A percentile compares a stretch with the other conserved stretches of the same genome.
Evolutionary conservation across 208 protist species (phyloP).

Genomic region (Leishmania lainsoni): DNA sequence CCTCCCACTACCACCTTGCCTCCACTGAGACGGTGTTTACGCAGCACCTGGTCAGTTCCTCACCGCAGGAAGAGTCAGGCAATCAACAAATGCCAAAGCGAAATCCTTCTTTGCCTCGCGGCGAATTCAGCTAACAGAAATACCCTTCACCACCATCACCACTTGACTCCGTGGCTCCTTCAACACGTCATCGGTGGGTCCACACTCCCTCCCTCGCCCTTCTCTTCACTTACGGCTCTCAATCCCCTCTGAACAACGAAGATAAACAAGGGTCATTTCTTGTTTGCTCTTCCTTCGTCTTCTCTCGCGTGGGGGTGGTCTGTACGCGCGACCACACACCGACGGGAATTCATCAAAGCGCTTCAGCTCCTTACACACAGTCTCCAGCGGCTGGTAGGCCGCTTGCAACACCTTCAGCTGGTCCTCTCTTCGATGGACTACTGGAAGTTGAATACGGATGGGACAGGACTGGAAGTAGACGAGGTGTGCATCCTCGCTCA

Average conservation of each 20-base stretch:
- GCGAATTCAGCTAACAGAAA: background rate
- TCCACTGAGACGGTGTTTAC: background rate
- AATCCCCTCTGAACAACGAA: background rate
- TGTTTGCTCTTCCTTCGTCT: background rate
- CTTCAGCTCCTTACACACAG: background rate
- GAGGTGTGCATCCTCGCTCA: conserved; percentile 61
- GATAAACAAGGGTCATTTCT: background rate
- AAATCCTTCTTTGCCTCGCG: background rate
- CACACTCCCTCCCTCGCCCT: background rate
- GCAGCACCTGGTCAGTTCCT: background rate
- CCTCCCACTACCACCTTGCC: background rate
- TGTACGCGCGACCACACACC: background rate
- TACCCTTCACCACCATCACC: too few relatives aligned
- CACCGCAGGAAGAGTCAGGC: background rate
- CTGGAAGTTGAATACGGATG: conserved; percentile 45
- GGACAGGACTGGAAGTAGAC: conserved; percentile 31
- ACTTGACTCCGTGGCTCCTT: too few relatives aligned
- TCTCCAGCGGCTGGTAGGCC: background rate
- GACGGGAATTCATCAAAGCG: background rate
- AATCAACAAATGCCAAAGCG: background rate
- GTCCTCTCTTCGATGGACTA: conserved; percentile 45
- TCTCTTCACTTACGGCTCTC: background rate
- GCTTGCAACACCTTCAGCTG: background rate
- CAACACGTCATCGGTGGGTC: background rate
- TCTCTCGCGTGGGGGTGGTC: background rate